Evolutionary conservation across 2,329 filamentous ascomycete genomes (phyloP), one percentile per base, ranked within the genome.

Genomic region (Ophiostoma tasmaniense): DNA sequence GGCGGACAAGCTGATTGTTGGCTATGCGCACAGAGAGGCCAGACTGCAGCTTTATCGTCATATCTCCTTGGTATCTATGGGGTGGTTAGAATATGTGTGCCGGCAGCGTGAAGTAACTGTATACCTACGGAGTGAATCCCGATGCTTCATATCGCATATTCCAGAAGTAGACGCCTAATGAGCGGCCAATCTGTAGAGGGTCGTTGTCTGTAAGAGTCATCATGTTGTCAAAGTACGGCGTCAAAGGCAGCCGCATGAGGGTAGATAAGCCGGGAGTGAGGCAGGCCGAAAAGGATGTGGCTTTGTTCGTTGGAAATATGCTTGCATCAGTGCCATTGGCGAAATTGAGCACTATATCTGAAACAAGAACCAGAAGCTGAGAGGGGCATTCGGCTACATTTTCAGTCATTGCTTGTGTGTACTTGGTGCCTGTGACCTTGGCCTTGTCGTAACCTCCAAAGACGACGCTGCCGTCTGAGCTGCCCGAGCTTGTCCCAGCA

Each of bases 341-440:
- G 70, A 76, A 77, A 70, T 77, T 75, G 70, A 77, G 72, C n/a
- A 73, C 68, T 14, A 78, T 74, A 68, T 77, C 75, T 33, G 71
- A 68, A 35, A 78, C 74, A 33, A 71, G 71, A 28, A 76, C 72
- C 1, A 76, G 30, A 74, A 78, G 73, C 25, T 73, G 73, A n/a
- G 76, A 75, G 5, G 72, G 28, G 68, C 76, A 78, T 4, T 37
- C 55, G 20, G 30, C 66, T 30, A 62, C 68, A 22, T 42, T 68
- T 3, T 64, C 13, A 1, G 71, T 73, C 67, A 77, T 71, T 28
- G 73, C 71, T 67, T 72, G 70, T 2, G 71, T 74, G 69, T 73
- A 72, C 33, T 39, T 39, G 62, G 13, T 64, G 13, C 70, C 72
- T 10, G 66, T 67, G 20, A 74, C 70, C 68, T 76, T 76, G 42